Conservation (phyloP, 495 filamentous ascomycete species). For the Annulohypoxylon bovei region DNA sequence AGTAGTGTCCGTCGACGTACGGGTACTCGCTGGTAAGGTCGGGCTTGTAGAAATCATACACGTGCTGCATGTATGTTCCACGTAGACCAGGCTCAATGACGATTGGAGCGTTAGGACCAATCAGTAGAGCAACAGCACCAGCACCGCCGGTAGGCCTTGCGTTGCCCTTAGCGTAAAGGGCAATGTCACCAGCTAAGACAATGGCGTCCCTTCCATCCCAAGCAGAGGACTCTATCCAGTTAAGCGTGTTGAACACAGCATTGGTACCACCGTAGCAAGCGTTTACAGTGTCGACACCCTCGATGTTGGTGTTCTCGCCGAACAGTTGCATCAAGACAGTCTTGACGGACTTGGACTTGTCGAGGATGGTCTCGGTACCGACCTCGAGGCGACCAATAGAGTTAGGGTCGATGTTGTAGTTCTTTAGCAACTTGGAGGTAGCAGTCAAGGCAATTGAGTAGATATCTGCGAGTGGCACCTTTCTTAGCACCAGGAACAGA, state of each 20-base stretch:
- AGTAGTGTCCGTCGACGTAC: slow-evolving; percentile 95
- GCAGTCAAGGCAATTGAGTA: slow-evolving; percentile 95
- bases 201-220: slow-evolving; percentile 97
- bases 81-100: slow-evolving; percentile 92
- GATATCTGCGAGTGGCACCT: slow-evolving; percentile 73
- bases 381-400: slow-evolving; percentile 95
- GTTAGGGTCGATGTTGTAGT: slow-evolving; percentile 92
- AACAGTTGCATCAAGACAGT: slow-evolving; percentile 99
- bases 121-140: slow-evolving; percentile 91
- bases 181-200: slow-evolving; percentile 96
- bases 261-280: slow-evolving; percentile 99
- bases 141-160: slow-evolving; percentile 96
- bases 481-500: slow-evolving; percentile 25
- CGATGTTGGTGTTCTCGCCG: slow-evolving; percentile 85
- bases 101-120: slow-evolving; percentile 92
- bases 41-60: slow-evolving; percentile 99
- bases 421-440: slow-evolving; percentile 85
- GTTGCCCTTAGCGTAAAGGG: slow-evolving; percentile 95
- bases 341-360: slow-evolving; percentile 99
- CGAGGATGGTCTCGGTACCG: slow-evolving; percentile 96
- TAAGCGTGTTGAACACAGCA: slow-evolving; percentile 94
- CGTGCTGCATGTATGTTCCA: slow-evolving; percentile 91
- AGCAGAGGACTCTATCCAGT: slow-evolving; percentile 97
- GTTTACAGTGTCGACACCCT: slow-evolving; percentile 96
- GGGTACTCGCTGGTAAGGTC: slow-evolving; percentile 98